Base-by-base conservation (phyloP, 2,329 filamentous ascomycete species). In the Talaromyces verruculosus region DNA sequence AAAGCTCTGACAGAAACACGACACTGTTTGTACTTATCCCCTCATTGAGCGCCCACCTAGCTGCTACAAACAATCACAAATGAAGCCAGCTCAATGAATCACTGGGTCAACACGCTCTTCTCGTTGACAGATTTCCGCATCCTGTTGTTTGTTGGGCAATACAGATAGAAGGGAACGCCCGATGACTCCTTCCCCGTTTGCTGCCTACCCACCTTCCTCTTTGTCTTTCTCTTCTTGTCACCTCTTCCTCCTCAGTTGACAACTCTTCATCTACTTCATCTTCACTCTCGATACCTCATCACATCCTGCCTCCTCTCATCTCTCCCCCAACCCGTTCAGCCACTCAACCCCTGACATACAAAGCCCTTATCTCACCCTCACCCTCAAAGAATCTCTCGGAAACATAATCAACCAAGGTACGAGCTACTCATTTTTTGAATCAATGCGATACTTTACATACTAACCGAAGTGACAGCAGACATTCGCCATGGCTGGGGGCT, bases 401-500 rank as follows among this genome's bases (percentile, higher is more conserved):
- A 25, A 25, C 10, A 2, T 5, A 17, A 13, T 57, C 19, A 5
- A 39, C 19, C n/a, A 15, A 37, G 19, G 53, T 57, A 57, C n/a
- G 33, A 57, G 10, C n/a, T 15, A 3, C n/a, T 57, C n/a, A 25
- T 37, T 22, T 39, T 39, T 5, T 3, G 5, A 15, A 19, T 15
- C 19, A 11, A 39, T n/a, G 11, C n/a, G 5, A 22, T 37, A 4
- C 22, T 10, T 22, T 22, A 5, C 28, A 39, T 13, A 37, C 53
- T 37, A 57, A 37, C 19, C 1, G 17, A 57, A 13, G 10, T 25
- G n/a, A 15, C n/a, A 57, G 15, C 30, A 22, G 3, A 30, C 17
- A 19, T 6, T 55, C 59, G 61, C 30, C 41, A 65, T 65, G 64
- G 25, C 49, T 39, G 60, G 64, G n/a, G 64, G 64, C 17, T 66